phyloP scores from a whole-genome alignment of 805 yeast genomes.

The Priceomyces castillae region DNA sequence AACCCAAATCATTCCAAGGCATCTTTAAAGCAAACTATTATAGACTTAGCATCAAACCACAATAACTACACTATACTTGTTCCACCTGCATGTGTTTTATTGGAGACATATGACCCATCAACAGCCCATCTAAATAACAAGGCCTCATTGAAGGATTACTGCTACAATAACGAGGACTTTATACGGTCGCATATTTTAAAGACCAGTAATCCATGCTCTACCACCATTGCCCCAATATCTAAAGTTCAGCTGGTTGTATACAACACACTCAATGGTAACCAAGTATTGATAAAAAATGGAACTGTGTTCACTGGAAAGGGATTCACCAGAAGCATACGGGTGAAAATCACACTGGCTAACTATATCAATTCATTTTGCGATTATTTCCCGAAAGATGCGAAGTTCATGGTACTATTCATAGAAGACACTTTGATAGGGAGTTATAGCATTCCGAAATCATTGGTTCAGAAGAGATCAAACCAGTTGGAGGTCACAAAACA shows the following conservation, averaged over 20 bases:
- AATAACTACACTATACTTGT: conserved; percentile 58
- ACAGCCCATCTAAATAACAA: conserved; percentile 19
- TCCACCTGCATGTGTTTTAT: conserved; percentile 54
- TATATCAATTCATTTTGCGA: conserved; percentile 56
- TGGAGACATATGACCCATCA: conserved; percentile 28
- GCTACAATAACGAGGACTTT: conserved; percentile 55
- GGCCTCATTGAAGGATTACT: conserved; percentile 46
- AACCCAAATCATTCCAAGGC: conserved; percentile 47
- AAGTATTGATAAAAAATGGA: conserved; percentile 55
- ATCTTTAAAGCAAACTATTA: conserved; percentile 47
- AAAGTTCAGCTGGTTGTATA: conserved; percentile 43
- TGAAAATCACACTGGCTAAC: conserved; percentile 44
- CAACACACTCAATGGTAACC: conserved; percentile 54
- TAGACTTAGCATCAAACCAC: conserved; percentile 41
- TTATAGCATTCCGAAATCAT: neutral
- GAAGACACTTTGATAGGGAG: conserved; percentile 54
- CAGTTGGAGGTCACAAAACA: neutral
- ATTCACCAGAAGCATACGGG: conserved; percentile 44
- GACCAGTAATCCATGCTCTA: conserved; percentile 22
- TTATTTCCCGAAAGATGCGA: conserved; percentile 55
- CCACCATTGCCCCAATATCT: conserved; percentile 22
- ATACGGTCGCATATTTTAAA: conserved; percentile 59
- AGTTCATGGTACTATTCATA: conserved; percentile 56
- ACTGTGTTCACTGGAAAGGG: conserved; percentile 57
- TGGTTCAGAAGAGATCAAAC: neutral